A percentile compares a stretch with the other conserved stretches of the same genome.
Evolutionary conservation across 202 grass and related monocot species (phyloP).

Genomic region (Elaeis oleifera): DNA sequence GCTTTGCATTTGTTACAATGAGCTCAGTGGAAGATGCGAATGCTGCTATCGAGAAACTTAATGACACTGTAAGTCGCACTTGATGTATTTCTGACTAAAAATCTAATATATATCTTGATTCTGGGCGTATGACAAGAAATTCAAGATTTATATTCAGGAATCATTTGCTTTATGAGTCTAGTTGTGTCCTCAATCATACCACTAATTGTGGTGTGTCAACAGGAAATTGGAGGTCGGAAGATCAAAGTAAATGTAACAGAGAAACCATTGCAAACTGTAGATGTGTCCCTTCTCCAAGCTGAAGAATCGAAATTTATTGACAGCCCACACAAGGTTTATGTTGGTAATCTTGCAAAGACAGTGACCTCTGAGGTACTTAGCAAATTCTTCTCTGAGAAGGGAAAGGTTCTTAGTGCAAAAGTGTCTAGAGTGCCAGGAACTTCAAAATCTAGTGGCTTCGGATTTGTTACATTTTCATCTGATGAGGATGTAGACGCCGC

Average conservation of each 20-base stretch:
- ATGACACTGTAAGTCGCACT: constrained; percentile 51
- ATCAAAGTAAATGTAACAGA: constrained; percentile 93
- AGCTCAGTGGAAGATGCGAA: constrained; percentile 44
- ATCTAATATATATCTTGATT: too few species aligned
- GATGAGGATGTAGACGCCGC: constrained; percentile 81
- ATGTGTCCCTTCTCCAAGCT: constrained; percentile 38
- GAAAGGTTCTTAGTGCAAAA: constrained; percentile 72
- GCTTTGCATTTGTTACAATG: constrained; percentile 95
- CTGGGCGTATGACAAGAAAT: too few species aligned
- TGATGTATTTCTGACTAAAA: background rate
- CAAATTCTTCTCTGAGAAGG: constrained; percentile 86
- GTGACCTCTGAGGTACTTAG: constrained; percentile 69
- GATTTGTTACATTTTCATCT: constrained; percentile 79
- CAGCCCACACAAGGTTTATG: constrained; percentile 90
- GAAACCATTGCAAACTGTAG: constrained; percentile 47
- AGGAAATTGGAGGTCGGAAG: constrained; percentile 70
- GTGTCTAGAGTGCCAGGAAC: constrained; percentile 69
- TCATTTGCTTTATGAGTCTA: too few species aligned
- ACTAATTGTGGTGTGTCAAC: constrained; percentile 13
- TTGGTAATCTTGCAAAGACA: constrained; percentile 81
- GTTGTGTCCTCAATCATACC: too few species aligned
- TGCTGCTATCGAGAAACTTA: constrained; percentile 57
- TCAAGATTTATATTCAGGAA: too few species aligned
- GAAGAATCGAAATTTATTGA: constrained; percentile 67
- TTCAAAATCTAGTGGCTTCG: constrained; percentile 81